Base-by-base conservation (phyloP, 495 filamentous ascomycete genomes). In the Penicillium paradoxum region DNA sequence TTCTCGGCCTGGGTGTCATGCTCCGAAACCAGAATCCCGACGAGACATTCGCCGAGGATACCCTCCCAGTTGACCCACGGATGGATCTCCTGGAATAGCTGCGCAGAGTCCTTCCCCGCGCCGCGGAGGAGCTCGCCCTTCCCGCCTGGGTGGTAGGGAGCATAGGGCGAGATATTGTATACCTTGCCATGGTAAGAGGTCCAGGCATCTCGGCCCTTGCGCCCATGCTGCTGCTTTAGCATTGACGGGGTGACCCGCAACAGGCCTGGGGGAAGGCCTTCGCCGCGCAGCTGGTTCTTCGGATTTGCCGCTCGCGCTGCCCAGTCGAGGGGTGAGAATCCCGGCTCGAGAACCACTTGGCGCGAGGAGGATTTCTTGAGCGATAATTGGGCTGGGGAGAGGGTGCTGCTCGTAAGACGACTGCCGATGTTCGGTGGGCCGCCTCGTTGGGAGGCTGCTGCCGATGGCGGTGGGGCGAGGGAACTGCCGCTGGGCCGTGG, bases 41-140 rank as follows among this genome's bases (percentile, higher is more conserved):
- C 79, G 56, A 96, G 60, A 68, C 92, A 97, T 60, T 86, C 82
- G 21, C 83, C 81, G 47, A 98, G 69, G 82, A 98, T 96, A 4
- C 86, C 88, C 73, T 97, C 95, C 77, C 89, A 95, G 61, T 95
- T 98, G 9, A 98, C 92, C 93, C 95, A 98, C 15, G 92, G 90
- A 76, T 98, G 93, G 19, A 91, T 80, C 73, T 96, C 90, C 55
- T 85, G 83, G 68, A 98, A 97, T 62, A 98, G 59, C 73, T 83
- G 84, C 32, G 83, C 89, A 13, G 71, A 76, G 42, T 80, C 77
- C 65, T 73, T 78, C 15, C 89, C 93, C 2, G 91, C 92, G 14
- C 79, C 85, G 19, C 87, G 78, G 67, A 96, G 74, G 59, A 97
- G 62, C 73, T 98, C 90, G 3, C 83, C 85, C 71, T 87, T 89